Evolutionary conservation across 345 rosid genomes (phyloP), one percentile per base, ranked within the genome.

Genomic region (Melastoma malabathricum): DNA sequence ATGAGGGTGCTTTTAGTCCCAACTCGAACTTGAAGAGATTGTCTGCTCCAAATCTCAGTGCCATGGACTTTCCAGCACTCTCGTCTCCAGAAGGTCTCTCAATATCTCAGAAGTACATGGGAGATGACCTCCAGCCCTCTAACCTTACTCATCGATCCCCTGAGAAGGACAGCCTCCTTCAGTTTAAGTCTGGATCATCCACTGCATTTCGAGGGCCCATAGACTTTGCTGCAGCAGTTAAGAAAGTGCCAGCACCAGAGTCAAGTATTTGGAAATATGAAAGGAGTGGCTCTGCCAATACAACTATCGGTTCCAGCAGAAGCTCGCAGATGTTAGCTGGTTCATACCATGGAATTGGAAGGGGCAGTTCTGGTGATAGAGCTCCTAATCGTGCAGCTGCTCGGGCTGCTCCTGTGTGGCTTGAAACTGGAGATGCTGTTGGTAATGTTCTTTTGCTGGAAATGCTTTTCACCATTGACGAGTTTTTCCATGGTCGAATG

Each of bases 371-470:
- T 63, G 61, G 78, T 44, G 89, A 85, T 52, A 83, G 84, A 73
- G 58, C 66, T 48, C 97, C 75, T 62, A 77, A 44, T 64, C 86
- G 76, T 44, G 71, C 78, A 57, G 76, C 87, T 58, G 71, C 68
- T 69, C 86, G 84, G 51, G 46, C 80, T 54, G 60, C 99, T 69
- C 97, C 97, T 64, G 73, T 76, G 34, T 93, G 95, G 99, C 84
- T 93, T 65, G 97, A 93, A 72, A 93, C 99, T 27, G 97, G 99
- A 61, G 99, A 93, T 57, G 82, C 94, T 52, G 99, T 93, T 62
- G 99, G 97, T 93, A 93, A 77, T 68, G 49, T 72, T 68, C 69
- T 60, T 58, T 63, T 57, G 59, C 56, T 44, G 49, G 60, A 61
- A 41, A 59, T 55, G 18, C 18, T 61, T 59, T 60, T 58, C 56